Conservation (phyloP, 805 yeast species). For the Ogataea sp. region DNA sequence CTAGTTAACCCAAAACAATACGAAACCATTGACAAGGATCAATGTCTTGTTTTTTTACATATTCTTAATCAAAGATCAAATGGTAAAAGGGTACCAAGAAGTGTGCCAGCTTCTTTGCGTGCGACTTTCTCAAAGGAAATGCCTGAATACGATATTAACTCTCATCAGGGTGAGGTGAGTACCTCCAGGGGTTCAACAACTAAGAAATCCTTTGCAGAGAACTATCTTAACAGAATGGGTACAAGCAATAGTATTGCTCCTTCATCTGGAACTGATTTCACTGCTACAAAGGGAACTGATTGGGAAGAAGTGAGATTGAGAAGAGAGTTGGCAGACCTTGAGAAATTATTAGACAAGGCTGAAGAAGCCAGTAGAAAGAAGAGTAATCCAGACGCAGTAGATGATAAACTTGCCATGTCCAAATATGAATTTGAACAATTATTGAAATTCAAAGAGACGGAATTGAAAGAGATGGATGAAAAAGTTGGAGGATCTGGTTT, state of each 20-base stretch:
- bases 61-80: conserved; percentile 81
- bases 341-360: conserved; percentile 52
- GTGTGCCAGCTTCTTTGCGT: conserved; percentile 88
- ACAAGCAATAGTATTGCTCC: conserved; percentile 26
- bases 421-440: conserved; percentile 74
- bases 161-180: conserved; percentile 38
- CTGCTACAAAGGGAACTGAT: conserved; percentile 68
- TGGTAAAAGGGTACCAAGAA: conserved; percentile 75
- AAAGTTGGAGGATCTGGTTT: conserved; percentile 27
- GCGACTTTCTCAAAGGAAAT: conserved; percentile 86
- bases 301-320: conserved; percentile 88
- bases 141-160: conserved; percentile 61
- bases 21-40: conserved; percentile 89
- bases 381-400: conserved; percentile 11
- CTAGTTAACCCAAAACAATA: conserved; percentile 84
- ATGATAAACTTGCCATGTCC: conserved; percentile 21
- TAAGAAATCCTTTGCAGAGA: conserved; percentile 41
- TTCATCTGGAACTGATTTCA: conserved; percentile 62
- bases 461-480: conserved; percentile 33
- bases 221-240: conserved; percentile 50
- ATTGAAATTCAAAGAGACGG: conserved; percentile 65
- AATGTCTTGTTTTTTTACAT: conserved; percentile 81
- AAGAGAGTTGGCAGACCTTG: conserved; percentile 71
- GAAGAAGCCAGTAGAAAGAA: conserved; percentile 35
- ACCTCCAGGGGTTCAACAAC: conserved; percentile 10